A percentile compares a stretch with the other conserved stretches of the same genome.
phyloP scores from a whole-genome alignment of 2,329 filamentous ascomycete genomes.

The Cladosporium oxysporum region DNA sequence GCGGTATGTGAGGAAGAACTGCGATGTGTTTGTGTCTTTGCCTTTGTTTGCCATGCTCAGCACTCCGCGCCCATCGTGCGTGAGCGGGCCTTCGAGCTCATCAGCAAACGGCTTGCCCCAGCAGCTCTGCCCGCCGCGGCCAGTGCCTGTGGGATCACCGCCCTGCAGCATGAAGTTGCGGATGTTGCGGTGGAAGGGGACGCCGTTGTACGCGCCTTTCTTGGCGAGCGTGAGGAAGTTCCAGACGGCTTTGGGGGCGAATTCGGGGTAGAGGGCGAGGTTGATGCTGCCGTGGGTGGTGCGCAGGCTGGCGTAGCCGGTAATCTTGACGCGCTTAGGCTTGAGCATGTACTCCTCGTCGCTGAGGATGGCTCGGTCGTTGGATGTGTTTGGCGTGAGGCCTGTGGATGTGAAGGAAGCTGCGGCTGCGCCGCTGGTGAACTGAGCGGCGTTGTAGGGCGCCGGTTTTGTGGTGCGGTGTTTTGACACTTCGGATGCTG shows the following conservation, averaged over 20 bases:
- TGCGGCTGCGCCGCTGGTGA: slow-evolving; percentile 88
- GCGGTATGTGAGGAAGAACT: slow-evolving; percentile 93
- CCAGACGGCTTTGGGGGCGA: slow-evolving; percentile 91
- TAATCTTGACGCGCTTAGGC: slow-evolving; percentile 82
- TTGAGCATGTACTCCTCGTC: slow-evolving; percentile 98
- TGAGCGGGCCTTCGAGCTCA: slow-evolving; percentile 85
- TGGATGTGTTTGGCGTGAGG: slow-evolving; percentile 86
- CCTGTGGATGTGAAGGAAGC: slow-evolving; percentile 96
- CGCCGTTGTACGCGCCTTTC: slow-evolving; percentile 83
- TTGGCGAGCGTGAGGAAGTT: slow-evolving; percentile 90
- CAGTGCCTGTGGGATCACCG: slow-evolving; percentile 89
- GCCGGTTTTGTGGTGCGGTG: slow-evolving; percentile 40
- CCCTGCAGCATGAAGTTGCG: slow-evolving; percentile 97
- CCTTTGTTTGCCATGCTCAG: slow-evolving; percentile 98
- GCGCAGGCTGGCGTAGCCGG: slow-evolving; percentile 86
- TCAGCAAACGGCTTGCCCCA: slow-evolving; percentile 88
- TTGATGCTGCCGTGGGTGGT: slow-evolving; percentile 85
- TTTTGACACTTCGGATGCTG: slow-evolving; percentile 35
- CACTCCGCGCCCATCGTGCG: slow-evolving; percentile 78
- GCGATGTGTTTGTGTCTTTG: slow-evolving; percentile 93
- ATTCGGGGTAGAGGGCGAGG: slow-evolving; percentile 86
- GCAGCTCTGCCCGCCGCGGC: slow-evolving; percentile 82
- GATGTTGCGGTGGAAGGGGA: slow-evolving; percentile 91
- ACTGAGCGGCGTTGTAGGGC: slow-evolving; percentile 81
- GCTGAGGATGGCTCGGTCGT: slow-evolving; percentile 79